Evolutionary conservation across 306 rosid genomes (phyloP), one percentile per base, ranked within the genome.

Genomic region (Vigna trinervia): DNA sequence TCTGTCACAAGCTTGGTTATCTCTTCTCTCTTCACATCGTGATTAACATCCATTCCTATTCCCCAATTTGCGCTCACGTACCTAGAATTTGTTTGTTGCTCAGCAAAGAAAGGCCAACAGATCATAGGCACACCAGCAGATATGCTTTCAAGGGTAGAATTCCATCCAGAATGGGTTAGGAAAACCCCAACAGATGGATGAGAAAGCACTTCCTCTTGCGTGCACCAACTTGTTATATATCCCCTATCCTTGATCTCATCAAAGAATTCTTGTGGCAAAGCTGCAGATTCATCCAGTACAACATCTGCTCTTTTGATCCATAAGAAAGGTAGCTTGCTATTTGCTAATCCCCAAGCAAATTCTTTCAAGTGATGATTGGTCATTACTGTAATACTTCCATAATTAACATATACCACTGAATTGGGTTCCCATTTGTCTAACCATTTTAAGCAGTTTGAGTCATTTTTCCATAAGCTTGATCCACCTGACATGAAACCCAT

Each of bases 271-370:
- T 65, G 74, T 39, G 80, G 57, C 3, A 77, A 39, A 1, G 34
- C 5, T 6, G 10, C 9, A 11, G 45, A 23, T 8, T 48, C 80
- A 6, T 66, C 74, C 9, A 23, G 39, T 10, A 52, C 80, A 0
- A 26, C 3, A 11, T 47, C 52, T 47, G 52, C 20, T 9, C 81
- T 77, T 67, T n/a, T 56, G 41, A 77, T 77, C 81, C 81, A 78
- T 46, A 78, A 57, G 39, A 78, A 78, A 17, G 81, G 81, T 28
- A 69, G 1, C 3, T 68, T 68, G 26, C 81, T 78, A 57, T 78
- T 78, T 45, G 81, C 81, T 7, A 68, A 20, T 57, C 76, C 76
- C 69, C 81, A 77, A 11, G 81, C 75, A 67, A 77, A 77, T 28
- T 77, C 81, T 1, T 43, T 28, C 50, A 67, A 57, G 4, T 78